Evolutionary conservation across 164 flowering plant genomes (phyloP).

Genomic region (Vitis riparia): DNA sequence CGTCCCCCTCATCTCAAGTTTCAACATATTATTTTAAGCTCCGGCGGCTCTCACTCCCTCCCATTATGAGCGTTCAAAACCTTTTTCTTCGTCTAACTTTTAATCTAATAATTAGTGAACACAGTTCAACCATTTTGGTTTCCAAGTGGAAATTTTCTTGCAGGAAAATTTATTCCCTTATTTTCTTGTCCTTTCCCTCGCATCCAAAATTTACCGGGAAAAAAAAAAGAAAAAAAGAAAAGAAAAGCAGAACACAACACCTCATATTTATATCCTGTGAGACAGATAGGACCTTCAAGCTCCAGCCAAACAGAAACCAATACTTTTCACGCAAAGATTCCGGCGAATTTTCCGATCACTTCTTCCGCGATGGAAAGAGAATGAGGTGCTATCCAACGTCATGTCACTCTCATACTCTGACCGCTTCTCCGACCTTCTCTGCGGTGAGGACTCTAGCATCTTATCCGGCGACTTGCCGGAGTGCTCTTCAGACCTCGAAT

Average conservation of each 20-base stretch:
- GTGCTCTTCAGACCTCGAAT: constrained; percentile 44
- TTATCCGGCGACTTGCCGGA: constrained; percentile 48
- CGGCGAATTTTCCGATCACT: constrained; percentile 12
- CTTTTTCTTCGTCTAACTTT: too few relatives aligned
- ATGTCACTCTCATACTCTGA: constrained; percentile 52
- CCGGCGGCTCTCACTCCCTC: too few relatives aligned
- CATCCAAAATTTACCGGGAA: background rate
- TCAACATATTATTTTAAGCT: too few relatives aligned
- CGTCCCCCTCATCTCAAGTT: too few relatives aligned
- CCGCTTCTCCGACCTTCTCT: constrained; percentile 62
- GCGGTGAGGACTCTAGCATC: constrained; percentile 64
- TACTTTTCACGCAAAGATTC: constrained; percentile 3
- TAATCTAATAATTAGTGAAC: too few relatives aligned
- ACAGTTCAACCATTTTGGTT: too few relatives aligned
- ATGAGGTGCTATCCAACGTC: constrained; percentile 16
- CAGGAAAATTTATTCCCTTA: too few relatives aligned
- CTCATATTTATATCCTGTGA: constrained; percentile 23
- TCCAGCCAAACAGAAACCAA: too few relatives aligned
- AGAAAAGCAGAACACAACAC: background rate
- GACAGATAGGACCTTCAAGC: constrained; percentile 6
- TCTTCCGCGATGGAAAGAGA: constrained; percentile 22
- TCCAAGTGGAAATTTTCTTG: too few relatives aligned
- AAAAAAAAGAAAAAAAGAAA: background rate
- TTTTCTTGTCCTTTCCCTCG: too few relatives aligned
- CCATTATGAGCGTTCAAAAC: too few relatives aligned